Percentiles rank a stretch among this genome's conserved stretches.
Evolutionary conservation across 176 grass and related monocot species (phyloP).

Genomic region (Alopecurus myosuroides): DNA sequence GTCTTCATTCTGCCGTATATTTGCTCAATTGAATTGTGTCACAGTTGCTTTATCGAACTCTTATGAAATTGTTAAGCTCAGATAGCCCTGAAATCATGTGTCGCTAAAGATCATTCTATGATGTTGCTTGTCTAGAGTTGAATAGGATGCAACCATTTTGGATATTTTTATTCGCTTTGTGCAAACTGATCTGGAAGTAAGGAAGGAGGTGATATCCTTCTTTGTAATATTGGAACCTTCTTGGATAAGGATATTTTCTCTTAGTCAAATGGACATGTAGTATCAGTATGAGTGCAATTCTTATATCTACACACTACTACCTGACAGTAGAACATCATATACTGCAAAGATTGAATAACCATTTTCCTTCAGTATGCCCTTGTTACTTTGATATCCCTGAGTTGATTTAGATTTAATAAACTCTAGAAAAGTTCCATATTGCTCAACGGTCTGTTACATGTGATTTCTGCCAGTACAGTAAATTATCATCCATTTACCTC

Average conservation of each 20-base stretch:
- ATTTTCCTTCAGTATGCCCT: neutral
- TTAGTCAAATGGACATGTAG: neutral
- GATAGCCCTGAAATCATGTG: neutral
- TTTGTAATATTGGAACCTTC: neutral
- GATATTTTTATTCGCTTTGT: neutral
- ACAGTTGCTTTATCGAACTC: neutral
- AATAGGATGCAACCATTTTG: neutral
- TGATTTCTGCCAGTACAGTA: neutral
- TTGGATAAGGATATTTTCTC: neutral
- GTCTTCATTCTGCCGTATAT: neutral
- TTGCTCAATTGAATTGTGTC: slow-evolving; percentile 6
- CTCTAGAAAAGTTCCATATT: neutral
- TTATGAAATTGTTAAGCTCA: neutral
- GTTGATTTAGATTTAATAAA: neutral
- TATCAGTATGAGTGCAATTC: neutral
- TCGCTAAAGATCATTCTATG: neutral
- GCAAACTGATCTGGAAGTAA: neutral
- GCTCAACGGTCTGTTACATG: neutral
- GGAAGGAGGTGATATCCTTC: neutral
- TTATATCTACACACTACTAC: neutral
- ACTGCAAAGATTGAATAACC: neutral
- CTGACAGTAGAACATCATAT: neutral
- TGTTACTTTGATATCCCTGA: neutral
- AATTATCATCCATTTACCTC: neutral
- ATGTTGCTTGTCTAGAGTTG: neutral